These are phyloP conservation scores for Medicago arabica DNA, from an alignment of 306 rosid species.

Conservation along the genomic window DNA sequence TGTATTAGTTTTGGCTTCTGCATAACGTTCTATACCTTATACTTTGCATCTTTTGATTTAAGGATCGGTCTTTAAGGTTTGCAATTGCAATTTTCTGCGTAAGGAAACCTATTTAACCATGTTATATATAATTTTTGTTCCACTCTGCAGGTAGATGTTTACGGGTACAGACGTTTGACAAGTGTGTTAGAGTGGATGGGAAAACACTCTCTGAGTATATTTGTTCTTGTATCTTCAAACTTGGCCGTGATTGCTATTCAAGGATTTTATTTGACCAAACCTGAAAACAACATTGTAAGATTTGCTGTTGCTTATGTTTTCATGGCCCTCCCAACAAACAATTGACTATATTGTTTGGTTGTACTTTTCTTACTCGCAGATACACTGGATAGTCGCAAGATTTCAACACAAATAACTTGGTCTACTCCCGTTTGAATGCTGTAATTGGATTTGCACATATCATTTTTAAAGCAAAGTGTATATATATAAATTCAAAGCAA, in stretches of 20 bases:
- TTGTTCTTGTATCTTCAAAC: conserved; percentile 76
- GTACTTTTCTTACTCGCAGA: conserved; percentile 49
- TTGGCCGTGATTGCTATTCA: conserved; percentile 67
- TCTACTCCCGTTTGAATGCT: not conserved
- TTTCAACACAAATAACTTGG: conserved; percentile 37
- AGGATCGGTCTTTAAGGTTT: too few species aligned
- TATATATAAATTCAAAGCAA: not conserved
- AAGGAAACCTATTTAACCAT: not conserved
- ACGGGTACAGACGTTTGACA: conserved; percentile 62
- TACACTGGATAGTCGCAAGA: conserved; percentile 70
- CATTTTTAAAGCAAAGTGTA: conserved; percentile 2
- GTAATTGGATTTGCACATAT: not conserved
- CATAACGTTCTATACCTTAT: too few species aligned
- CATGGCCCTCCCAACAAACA: not conserved
- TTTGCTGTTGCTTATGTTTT: conserved; percentile 18
- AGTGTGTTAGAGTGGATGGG: conserved; percentile 87
- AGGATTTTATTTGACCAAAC: conserved; percentile 73
- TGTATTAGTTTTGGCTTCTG: too few species aligned
- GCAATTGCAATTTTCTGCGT: too few species aligned
- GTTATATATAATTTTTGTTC: not conserved
- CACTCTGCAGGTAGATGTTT: conserved; percentile 73
- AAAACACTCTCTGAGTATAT: conserved; percentile 76
- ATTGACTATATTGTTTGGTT: not conserved
- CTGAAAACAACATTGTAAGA: conserved; percentile 75
- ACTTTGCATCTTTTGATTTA: too few species aligned